Percentiles rank a stretch among this genome's conserved stretches.
Evolutionary conservation across 2,329 filamentous ascomycete species (phyloP).

Genomic region (Teratosphaeria gauchensis): DNA sequence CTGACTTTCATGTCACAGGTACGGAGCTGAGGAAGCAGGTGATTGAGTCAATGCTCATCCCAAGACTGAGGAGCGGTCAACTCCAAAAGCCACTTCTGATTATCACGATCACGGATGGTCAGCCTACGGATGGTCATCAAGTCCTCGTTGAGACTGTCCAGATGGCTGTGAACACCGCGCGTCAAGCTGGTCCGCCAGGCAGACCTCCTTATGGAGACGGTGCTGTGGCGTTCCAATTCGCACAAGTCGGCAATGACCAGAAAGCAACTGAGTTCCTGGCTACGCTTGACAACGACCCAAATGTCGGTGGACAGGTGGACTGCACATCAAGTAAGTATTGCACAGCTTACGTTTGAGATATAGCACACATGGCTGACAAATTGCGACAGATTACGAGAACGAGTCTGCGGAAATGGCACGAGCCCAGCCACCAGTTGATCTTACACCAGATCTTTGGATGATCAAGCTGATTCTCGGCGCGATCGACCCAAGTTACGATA

Average conservation of each 20-base stretch:
- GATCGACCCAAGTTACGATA: constrained; percentile 56
- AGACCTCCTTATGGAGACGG: constrained; percentile 41
- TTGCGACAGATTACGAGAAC: constrained; percentile 50
- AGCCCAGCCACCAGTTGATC: constrained; percentile 50
- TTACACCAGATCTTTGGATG: constrained; percentile 57
- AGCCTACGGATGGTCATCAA: constrained; percentile 51
- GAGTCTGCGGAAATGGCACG: constrained; percentile 58
- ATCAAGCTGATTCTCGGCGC: constrained; percentile 59
- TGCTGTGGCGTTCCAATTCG: constrained; percentile 58
- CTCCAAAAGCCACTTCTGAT: constrained; percentile 56
- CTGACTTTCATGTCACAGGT: constrained; percentile 19
- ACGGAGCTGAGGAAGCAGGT: constrained; percentile 54
- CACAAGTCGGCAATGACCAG: constrained; percentile 58
- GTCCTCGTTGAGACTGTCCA: constrained; percentile 50
- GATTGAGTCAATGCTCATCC: constrained; percentile 50
- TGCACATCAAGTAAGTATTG: constrained; percentile 55
- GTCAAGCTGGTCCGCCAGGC: constrained; percentile 15
- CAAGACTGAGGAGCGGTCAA: constrained; percentile 41
- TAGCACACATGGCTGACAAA: constrained; percentile 10
- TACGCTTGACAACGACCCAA: constrained; percentile 54
- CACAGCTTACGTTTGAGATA: neutral
- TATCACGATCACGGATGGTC: constrained; percentile 57
- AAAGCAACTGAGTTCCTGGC: constrained; percentile 54
- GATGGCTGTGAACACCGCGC: constrained; percentile 43
- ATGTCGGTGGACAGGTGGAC: constrained; percentile 53